Evolutionary conservation across 495 filamentous ascomycete genomes (phyloP), one percentile per base, ranked within the genome.

Genomic region (Tuber umbilicatum): DNA sequence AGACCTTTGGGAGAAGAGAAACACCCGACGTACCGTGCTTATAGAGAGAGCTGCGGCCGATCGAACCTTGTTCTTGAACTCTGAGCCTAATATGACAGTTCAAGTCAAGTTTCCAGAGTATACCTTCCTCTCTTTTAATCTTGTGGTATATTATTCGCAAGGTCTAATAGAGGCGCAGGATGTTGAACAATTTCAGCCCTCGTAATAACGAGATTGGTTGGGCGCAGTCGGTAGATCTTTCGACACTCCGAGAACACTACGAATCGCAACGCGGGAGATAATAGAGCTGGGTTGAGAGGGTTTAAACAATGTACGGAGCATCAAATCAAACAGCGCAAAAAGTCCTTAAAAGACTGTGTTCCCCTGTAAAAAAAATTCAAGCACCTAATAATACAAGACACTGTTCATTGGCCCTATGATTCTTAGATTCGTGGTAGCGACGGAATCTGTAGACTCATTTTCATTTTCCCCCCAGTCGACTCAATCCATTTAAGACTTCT

Each of bases 11-110:
- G 87, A 87, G 79, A 83, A 87, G 78, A 85, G 87, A 70, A 93
- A 92, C 80, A 85, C 85, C 39, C 80, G 91, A 73, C 91, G 90
- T 81, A 90, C 89, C 7, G 83, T 83, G 45, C 86, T 88, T 78
- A 82, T 92, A 70, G 91, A 93, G 85, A 89, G 90, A 84, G 91
- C 91, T 35, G 92, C 88, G 35, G 81, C 84, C 69, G 90, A 93
- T 82, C 85, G 88, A 80, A 88, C 89, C 78, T 81, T 94, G 79
- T 92, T 92, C 79, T 83, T 87, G 67, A 88, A 87, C 81, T 85
- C 87, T 73, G 84, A 79, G 42, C 84, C 84, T 72, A 84, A 80
- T 45, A 83, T 84, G 75, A 78, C 82, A 74, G 82, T 88, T 42
- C 85, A 87, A 16, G 81, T 93, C 85, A 88, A 82, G 82, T 89